These are phyloP conservation scores for Blastocystis sp. DNA, from an alignment of 352 stramenopile genomes.

Conservation along the genomic window DNA sequence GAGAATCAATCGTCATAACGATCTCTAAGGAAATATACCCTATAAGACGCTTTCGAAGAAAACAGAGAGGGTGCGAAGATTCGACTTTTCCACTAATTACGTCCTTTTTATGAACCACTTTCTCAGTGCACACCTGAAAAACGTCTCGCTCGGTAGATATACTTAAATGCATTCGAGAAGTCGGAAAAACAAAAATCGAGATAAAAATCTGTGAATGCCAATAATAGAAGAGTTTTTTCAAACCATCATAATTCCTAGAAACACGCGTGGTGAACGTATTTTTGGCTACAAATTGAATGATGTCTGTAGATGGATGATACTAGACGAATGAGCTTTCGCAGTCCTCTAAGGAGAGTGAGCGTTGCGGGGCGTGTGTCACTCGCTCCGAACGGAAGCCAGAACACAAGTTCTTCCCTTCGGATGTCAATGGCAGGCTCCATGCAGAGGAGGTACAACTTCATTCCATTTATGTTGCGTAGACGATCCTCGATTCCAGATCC, in stretches of 20 bases:
- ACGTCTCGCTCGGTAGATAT: background rate
- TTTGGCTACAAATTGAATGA: background rate
- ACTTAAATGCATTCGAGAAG: background rate
- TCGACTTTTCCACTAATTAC: background rate
- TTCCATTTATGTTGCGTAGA: background rate
- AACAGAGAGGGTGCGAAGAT: background rate
- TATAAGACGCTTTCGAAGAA: background rate
- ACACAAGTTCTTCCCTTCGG: background rate
- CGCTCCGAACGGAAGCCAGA: background rate
- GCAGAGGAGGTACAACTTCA: background rate
- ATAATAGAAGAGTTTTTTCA: background rate
- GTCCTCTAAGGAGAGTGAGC: slow-evolving; percentile 4
- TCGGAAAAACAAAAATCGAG: background rate
- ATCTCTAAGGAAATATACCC: background rate
- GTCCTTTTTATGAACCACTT: background rate
- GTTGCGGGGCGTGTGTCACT: background rate
- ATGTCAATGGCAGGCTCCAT: background rate
- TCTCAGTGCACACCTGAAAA: background rate
- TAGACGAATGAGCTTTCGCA: background rate
- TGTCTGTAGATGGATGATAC: slow-evolving; percentile 4
- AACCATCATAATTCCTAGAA: background rate
- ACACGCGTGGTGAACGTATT: background rate
- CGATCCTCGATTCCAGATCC: slow-evolving; percentile 1
- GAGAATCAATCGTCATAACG: background rate
- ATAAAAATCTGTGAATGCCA: background rate